phyloP scores from a whole-genome alignment of 1,139 yeast genomes.

The Geotrichum carabidarum region DNA sequence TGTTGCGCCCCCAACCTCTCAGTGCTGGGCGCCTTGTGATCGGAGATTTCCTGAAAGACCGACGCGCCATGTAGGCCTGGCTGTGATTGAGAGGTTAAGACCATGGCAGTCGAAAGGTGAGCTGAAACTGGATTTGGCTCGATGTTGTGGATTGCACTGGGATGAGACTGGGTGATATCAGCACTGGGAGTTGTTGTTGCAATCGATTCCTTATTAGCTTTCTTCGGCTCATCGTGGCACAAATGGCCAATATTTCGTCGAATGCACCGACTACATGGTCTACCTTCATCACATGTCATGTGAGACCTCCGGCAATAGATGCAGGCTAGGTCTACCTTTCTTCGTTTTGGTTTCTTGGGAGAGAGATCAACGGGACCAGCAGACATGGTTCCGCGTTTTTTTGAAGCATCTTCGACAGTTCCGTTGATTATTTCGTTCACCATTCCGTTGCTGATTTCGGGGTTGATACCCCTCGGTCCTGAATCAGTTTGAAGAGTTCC shows the following conservation, averaged over 20 bases:
- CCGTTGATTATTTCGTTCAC: no score
- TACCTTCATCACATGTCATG: constrained; percentile 74
- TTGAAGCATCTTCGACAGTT: no score
- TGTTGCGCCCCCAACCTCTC: neutral
- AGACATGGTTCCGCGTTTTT: no score
- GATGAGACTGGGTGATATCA: neutral
- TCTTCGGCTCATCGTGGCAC: constrained; percentile 69
- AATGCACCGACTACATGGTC: constrained; percentile 86
- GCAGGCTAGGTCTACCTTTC: constrained; percentile 55
- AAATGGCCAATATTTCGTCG: constrained; percentile 84
- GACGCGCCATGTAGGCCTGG: constrained; percentile 7
- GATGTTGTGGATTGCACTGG: neutral
- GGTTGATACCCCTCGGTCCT: no score
- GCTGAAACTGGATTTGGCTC: constrained; percentile 18
- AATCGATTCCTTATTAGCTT: constrained; percentile 2
- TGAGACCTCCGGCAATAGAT: constrained; percentile 90
- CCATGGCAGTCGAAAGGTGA: constrained; percentile 20
- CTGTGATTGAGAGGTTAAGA: constrained; percentile 16
- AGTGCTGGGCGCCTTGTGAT: neutral
- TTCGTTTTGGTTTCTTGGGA: constrained; percentile 18
- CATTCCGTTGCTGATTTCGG: no score
- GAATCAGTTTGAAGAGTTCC: no score
- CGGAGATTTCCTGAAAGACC: constrained; percentile 16
- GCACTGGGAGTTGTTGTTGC: neutral
- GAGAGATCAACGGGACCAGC: no score